Conservation (phyloP, 179 eudicot genomes). For the Carnegiea gigantea region DNA sequence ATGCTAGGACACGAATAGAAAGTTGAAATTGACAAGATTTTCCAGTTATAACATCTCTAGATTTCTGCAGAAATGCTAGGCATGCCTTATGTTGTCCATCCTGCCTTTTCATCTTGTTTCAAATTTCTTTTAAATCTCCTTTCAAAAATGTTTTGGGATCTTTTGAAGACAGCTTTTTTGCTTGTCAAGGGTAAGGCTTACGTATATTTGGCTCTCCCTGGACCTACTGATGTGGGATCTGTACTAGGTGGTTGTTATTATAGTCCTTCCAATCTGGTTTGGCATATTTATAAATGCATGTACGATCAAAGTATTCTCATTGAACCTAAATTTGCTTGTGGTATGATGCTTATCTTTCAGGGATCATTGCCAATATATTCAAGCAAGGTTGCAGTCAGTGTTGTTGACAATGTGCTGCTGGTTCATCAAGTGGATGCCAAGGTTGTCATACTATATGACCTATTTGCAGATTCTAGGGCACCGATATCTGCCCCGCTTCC, state of each 20-base stretch:
- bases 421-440: slow-evolving; percentile 98
- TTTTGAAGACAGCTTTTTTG: neutral
- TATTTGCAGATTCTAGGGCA: slow-evolving; percentile 77
- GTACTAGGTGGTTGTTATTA: neutral
- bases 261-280: neutral
- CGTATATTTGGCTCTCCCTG: neutral
- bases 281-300: slow-evolving; percentile 2
- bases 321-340: neutral
- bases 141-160: neutral
- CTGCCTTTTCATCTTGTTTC: neutral
- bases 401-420: slow-evolving; percentile 91
- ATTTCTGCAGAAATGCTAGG: slow-evolving; percentile 7
- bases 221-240: neutral
- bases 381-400: slow-evolving; percentile 79
- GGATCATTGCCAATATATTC: slow-evolving; percentile 93
- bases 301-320: neutral
- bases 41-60: neutral
- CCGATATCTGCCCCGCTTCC: slow-evolving; percentile 99
- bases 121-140: neutral
- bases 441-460: slow-evolving; percentile 89
- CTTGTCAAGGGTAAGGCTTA: neutral
- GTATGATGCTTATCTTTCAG: slow-evolving; percentile 43
- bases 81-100: neutral
- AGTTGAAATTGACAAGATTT: neutral
- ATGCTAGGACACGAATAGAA: neutral